Evolutionary conservation across 148 eudicot species (phyloP).

Genomic region (Cornus kousa): DNA sequence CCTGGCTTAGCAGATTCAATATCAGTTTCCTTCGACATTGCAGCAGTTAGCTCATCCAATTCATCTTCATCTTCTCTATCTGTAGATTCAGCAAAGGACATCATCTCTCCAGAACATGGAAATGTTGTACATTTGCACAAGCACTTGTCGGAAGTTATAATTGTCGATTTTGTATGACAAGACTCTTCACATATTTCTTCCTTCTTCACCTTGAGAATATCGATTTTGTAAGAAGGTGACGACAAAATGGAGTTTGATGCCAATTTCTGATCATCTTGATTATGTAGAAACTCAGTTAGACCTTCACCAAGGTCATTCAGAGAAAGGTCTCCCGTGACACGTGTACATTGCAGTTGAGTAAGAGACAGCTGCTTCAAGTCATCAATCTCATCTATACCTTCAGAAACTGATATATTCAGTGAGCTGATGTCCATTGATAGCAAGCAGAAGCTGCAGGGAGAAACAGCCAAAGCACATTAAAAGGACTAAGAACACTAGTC

Average conservation of each 20-base stretch:
- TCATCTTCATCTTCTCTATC: not conserved
- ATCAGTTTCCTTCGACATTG: constrained; percentile 12
- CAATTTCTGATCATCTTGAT: constrained; percentile 25
- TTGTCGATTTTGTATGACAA: constrained; percentile 8
- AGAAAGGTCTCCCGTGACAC: constrained; percentile 23
- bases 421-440: constrained; percentile 44
- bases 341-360: constrained; percentile 17
- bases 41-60: constrained; percentile 18
- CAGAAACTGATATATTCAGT: constrained; percentile 19
- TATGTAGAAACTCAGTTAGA: constrained; percentile 34
- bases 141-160: constrained; percentile 32
- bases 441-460: constrained; percentile 18
- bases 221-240: constrained; percentile 24
- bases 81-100: constrained; percentile 8
- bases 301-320: constrained; percentile 38
- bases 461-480: constrained; percentile 2
- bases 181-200: constrained; percentile 22
- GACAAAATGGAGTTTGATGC: constrained; percentile 9
- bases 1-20: constrained; percentile 10
- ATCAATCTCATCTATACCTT: constrained; percentile 18
- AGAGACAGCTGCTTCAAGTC: constrained; percentile 23
- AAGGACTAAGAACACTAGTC: not conserved
- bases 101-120: constrained; percentile 22
- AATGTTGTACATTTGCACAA: constrained; percentile 44
- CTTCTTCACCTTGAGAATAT: constrained; percentile 23